These are phyloP conservation scores for Phytophthora citricola DNA, from an alignment of 352 stramenopile species.

Conservation along the genomic window DNA sequence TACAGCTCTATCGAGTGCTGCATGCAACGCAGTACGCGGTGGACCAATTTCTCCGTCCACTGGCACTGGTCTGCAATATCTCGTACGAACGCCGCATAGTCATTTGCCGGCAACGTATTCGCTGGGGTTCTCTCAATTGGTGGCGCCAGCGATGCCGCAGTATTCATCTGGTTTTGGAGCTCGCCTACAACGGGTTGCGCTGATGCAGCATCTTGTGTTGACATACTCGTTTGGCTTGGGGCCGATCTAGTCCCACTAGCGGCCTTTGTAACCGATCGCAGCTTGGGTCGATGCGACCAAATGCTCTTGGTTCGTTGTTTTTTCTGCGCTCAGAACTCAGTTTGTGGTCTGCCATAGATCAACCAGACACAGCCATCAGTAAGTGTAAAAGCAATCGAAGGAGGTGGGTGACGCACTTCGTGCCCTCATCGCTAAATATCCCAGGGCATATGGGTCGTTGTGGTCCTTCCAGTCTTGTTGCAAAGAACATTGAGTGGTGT, in stretches of 20 bases:
- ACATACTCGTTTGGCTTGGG: background rate
- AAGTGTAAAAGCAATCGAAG: background rate
- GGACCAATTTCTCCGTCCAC: slow-evolving; percentile 44
- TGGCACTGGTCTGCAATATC: slow-evolving; percentile 42
- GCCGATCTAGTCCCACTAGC: slow-evolving; percentile 8
- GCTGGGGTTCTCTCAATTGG: background rate
- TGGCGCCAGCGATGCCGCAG: background rate
- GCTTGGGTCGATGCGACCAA: slow-evolving; percentile 27
- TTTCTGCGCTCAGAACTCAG: slow-evolving; percentile 27
- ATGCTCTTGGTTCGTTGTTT: slow-evolving; percentile 32
- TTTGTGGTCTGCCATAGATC: slow-evolving; percentile 11
- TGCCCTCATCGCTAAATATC: slow-evolving; percentile 52
- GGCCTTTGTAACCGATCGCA: slow-evolving; percentile 18
- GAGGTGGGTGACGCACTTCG: slow-evolving; percentile 37
- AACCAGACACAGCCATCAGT: slow-evolving; percentile 6
- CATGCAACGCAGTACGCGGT: slow-evolving; percentile 46
- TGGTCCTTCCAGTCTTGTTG: slow-evolving; percentile 56
- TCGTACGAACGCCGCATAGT: slow-evolving; percentile 43
- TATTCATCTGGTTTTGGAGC: background rate
- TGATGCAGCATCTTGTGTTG: slow-evolving; percentile 9
- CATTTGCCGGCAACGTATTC: slow-evolving; percentile 19
- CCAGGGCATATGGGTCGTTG: slow-evolving; percentile 64
- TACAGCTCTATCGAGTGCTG: slow-evolving; percentile 51
- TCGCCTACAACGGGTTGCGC: background rate
- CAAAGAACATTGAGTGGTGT: background rate